These are phyloP conservation scores for Talaromyces wortmannii DNA, from an alignment of 495 filamentous ascomycete genomes.

Conservation along the genomic window DNA sequence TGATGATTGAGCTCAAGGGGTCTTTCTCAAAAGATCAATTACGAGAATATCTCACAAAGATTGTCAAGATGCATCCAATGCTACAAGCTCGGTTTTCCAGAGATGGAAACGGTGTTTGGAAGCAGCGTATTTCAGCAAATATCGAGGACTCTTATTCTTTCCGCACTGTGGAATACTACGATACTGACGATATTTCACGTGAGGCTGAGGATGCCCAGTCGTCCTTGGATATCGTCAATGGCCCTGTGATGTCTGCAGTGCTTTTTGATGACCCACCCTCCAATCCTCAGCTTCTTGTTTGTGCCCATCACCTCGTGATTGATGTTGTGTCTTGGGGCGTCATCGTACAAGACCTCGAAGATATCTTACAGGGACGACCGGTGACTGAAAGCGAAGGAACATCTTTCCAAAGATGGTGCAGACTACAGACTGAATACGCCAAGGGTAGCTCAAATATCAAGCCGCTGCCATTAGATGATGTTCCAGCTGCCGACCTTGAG, in stretches of 20 bases:
- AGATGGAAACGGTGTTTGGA: slow-evolving; percentile 13
- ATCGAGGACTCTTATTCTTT: slow-evolving; percentile 7
- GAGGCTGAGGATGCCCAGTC: slow-evolving; percentile 10
- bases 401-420: slow-evolving; percentile 19
- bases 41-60: slow-evolving; percentile 33
- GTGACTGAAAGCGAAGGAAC: not conserved
- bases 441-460: slow-evolving; percentile 13
- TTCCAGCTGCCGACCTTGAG: slow-evolving; percentile 13
- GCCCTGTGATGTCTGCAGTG: slow-evolving; percentile 39
- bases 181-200: slow-evolving; percentile 1
- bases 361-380: slow-evolving; percentile 29
- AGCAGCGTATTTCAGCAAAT: slow-evolving; percentile 8
- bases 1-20: slow-evolving; percentile 16
- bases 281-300: slow-evolving; percentile 13
- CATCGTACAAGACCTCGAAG: slow-evolving; percentile 51
- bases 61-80: slow-evolving; percentile 54
- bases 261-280: slow-evolving; percentile 16
- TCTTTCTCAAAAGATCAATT: slow-evolving; percentile 32
- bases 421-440: slow-evolving; percentile 22
- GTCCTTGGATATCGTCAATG: slow-evolving; percentile 19
- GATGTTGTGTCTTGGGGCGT: slow-evolving; percentile 55
- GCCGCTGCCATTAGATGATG: slow-evolving; percentile 12
- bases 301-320: slow-evolving; percentile 51
- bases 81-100: slow-evolving; percentile 48
- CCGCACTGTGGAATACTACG: slow-evolving; percentile 2